Conservation (phyloP, 306 rosid species). For the Fragaria nilgerrensis region DNA sequence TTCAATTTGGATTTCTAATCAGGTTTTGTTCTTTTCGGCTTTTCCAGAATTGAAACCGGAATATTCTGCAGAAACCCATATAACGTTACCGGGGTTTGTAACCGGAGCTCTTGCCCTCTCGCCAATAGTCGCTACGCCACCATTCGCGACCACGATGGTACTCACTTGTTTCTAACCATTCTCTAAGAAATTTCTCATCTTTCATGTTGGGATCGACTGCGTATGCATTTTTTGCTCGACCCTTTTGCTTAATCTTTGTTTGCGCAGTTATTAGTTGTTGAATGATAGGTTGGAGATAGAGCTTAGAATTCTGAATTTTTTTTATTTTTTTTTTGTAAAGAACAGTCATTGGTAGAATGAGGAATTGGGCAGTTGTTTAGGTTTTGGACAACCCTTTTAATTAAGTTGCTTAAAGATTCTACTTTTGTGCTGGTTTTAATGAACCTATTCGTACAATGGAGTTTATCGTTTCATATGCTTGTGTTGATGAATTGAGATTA, state of each 20-base stretch:
- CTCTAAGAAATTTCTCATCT: neutral
- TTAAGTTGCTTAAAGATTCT: neutral
- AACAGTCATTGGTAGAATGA: neutral
- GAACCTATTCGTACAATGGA: neutral
- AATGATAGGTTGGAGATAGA: neutral
- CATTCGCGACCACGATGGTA: constrained; percentile 86
- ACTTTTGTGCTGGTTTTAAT: neutral
- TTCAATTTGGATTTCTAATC: neutral
- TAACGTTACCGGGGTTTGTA: constrained; percentile 83
- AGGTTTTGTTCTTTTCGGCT: neutral
- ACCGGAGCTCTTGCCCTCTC: constrained; percentile 88
- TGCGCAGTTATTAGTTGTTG: neutral
- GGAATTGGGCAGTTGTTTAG: neutral
- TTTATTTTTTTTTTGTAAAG: neutral
- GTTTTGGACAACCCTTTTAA: neutral
- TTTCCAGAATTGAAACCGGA: constrained; percentile 60
- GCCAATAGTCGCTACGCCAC: constrained; percentile 97
- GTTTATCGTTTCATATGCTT: neutral
- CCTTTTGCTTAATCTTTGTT: neutral
- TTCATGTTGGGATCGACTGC: neutral
- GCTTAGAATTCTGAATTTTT: neutral
- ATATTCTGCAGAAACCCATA: constrained; percentile 86
- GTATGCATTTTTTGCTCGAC: neutral
- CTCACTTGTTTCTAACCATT: neutral
- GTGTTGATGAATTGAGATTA: neutral